These are phyloP conservation scores for Turritis glabra DNA, from an alignment of 345 rosid genomes.

Conservation along the genomic window DNA sequence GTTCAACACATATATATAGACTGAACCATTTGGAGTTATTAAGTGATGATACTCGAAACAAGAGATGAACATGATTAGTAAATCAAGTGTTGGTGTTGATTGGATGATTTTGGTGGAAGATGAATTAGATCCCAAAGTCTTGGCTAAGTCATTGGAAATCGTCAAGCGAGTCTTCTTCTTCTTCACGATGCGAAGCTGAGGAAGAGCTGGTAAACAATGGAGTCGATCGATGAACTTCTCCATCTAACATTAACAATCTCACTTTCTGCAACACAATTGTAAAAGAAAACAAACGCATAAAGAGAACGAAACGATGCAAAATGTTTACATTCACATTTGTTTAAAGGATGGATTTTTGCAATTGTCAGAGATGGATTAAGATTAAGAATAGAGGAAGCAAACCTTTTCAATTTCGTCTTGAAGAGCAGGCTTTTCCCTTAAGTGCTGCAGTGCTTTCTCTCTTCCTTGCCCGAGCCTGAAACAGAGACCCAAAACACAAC, in stretches of 20 bases:
- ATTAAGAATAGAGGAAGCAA: constrained; percentile 5
- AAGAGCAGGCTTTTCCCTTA: constrained; percentile 68
- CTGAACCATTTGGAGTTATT: neutral
- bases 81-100: constrained; percentile 18
- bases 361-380: neutral
- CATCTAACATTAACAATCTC: constrained; percentile 59
- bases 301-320: neutral
- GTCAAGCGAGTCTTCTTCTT: constrained; percentile 41
- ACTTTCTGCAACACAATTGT: constrained; percentile 52
- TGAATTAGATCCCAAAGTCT: neutral
- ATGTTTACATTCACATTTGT: neutral
- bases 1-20: neutral
- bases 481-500: constrained; percentile 1
- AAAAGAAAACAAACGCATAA: neutral
- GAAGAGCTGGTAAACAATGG: constrained; percentile 36
- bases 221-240: constrained; percentile 46
- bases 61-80: constrained; percentile 9
- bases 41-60: neutral
- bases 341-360: neutral
- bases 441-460: constrained; percentile 81
- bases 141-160: constrained; percentile 41
- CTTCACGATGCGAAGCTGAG: constrained; percentile 44
- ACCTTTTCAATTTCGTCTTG: constrained; percentile 87
- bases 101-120: neutral
- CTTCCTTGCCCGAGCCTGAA: constrained; percentile 94